Evolutionary conservation across 2,329 filamentous ascomycete genomes (phyloP), one percentile per base, ranked within the genome.

Genomic region (Neonectria faginata): DNA sequence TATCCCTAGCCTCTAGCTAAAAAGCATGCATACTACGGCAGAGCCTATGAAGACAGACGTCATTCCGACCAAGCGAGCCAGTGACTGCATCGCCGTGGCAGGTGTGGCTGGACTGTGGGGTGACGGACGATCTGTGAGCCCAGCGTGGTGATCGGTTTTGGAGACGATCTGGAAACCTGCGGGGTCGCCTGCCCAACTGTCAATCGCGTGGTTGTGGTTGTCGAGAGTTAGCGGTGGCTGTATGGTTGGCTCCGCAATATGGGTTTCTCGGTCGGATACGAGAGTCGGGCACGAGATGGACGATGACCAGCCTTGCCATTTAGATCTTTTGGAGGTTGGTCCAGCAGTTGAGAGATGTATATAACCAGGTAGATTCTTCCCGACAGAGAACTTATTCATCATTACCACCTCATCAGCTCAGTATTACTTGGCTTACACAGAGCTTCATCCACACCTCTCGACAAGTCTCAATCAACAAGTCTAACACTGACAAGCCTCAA

Each of bases 401-500:
- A 14, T 20, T n/a, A 42, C 7, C 39, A 42, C n/a, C 36, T 18
- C 39, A 42, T 3, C 39, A 8, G n/a, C 9, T 41, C 39, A 22
- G 31, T 20, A 39, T 33, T 33, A 54, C 18, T n/a, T 16, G 5
- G 33, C 31, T 39, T 11, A 18, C n/a, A 18, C 16, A 20, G 39
- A 54, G 25, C 44, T 39, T 45, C 45, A 51, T 10, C 18, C 47
- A n/a, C 27, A 42, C 1, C 27, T 33, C 29, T 39, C 36, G 5
- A 39, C 14, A 51, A 12, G 7, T 51, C 29, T 27, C 22, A 8
- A 48, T 25, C 25, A 5, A 25, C 25, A 25, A 25, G 25, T 6
- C 25, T 20, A 18, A 42, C 29, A 22, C 41, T 14, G 10, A 48
- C 64, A 66, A 33, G 31, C 25, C 25, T 25, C 47, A 22, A 18